Base-by-base conservation (phyloP, 2,329 filamentous ascomycete genomes). In the Paraphaeosphaeria sporulosa region DNA sequence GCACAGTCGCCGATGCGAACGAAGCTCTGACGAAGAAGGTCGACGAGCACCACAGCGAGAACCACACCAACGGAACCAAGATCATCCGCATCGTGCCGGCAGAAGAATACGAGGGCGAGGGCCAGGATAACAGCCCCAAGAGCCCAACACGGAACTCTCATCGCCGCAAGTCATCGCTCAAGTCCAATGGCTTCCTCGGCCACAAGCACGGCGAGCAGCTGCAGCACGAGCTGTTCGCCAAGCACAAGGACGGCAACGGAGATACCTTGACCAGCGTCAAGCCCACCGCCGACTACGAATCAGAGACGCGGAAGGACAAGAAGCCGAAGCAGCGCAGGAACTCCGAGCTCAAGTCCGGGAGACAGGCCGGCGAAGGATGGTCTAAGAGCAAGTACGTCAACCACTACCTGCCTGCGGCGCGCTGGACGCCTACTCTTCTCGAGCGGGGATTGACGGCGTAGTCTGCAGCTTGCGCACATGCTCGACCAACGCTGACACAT, bases 341-440 rank as follows among this genome's bases (percentile, higher is more conserved):
- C 56, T 72, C 75, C 25, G 77, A 83, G 64, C 80, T 86, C 57
- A 82, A 82, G 52, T 83, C 83, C 60, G 84, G 84, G 25, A 78
- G 83, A 46, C 75, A 79, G 67, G 84, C 84, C n/a, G 84, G 84
- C 38, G 82, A 81, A 48, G 82, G 83, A 30, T 86, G 84, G 84
- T 76, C 82, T 21, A 73, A 65, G 74, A 80, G 82, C 79, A 80
- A 79, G 79, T 82, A 76, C 54, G 74, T 70, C 27, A 12, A 9
- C 13, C 36, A 19, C 21, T 43, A 10, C 50, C 36, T 38, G 23
- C 27, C 48, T 10, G 32, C 32, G 12, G n/a, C 52, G 30, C 30
- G 25, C 40, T 27, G 12, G 36, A 25, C 49, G 36, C 15, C 38
- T 5, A 38, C 36, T 38, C 36, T 38, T 38, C 36, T 38, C 7